A percentile compares a stretch with the other conserved stretches of the same genome.
Evolutionary conservation across 2,329 filamentous ascomycete genomes (phyloP).

Genomic region (Sclerotinia trifoliorum): DNA sequence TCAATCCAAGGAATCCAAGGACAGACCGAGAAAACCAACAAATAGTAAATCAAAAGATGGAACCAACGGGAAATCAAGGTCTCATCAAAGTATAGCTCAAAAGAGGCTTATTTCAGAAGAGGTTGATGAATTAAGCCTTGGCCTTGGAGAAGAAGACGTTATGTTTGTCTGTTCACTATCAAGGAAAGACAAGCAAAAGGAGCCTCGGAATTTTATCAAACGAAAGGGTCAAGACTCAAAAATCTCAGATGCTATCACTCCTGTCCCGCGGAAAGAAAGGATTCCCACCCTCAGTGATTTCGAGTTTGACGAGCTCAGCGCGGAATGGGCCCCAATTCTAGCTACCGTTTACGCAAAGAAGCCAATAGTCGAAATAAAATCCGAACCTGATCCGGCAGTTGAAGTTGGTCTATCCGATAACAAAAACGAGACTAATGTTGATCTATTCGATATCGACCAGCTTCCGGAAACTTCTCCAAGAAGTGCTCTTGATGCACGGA

Average conservation of each 20-base stretch:
- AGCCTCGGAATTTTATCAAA: background rate
- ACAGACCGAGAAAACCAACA: background rate
- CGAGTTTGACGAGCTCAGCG: conserved; percentile 20
- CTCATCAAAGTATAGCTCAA: conserved; percentile 14
- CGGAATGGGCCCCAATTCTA: conserved; percentile 6
- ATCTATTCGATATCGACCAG: conserved; percentile 14
- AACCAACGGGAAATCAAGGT: background rate
- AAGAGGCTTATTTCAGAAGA: conserved; percentile 27
- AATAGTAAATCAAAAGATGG: background rate
- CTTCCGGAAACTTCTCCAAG: conserved; percentile 19
- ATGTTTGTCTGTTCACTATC: conserved; percentile 30
- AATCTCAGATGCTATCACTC: background rate
- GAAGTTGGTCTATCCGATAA: background rate
- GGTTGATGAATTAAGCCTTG: conserved; percentile 36
- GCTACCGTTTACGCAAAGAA: background rate
- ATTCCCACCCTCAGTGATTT: background rate
- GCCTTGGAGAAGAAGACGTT: conserved; percentile 28
- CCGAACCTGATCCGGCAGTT: background rate
- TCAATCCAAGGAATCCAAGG: background rate
- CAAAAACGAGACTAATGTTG: background rate
- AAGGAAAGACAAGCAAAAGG: conserved; percentile 1
- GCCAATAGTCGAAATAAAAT: background rate
- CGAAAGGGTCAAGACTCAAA: background rate
- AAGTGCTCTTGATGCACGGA: conserved; percentile 14
- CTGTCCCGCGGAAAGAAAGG: background rate